Conservation (phyloP, 208 protist species). For the Leishmania mexicana region DNA sequence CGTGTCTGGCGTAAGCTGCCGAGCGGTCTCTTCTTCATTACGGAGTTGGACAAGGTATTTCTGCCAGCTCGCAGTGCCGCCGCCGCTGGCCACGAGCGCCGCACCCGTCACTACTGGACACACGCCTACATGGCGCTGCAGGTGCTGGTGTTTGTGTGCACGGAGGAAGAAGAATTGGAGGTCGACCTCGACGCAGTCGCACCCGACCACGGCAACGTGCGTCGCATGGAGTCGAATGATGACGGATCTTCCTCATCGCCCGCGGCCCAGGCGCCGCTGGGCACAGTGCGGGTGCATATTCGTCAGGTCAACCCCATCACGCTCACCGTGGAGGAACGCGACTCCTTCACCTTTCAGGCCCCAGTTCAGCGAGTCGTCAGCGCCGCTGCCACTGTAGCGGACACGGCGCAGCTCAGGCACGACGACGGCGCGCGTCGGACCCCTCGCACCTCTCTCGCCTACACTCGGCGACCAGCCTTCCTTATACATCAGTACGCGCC, state of each 20-base stretch:
- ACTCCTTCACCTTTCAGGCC: slow-evolving; percentile 39
- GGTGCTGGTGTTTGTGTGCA: slow-evolving; percentile 38
- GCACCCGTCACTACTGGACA: slow-evolving; percentile 22
- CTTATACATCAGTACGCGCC: slow-evolving; percentile 62
- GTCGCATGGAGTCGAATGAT: not conserved
- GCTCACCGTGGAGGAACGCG: slow-evolving; percentile 56
- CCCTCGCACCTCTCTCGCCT: slow-evolving; percentile 20
- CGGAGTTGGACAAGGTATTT: slow-evolving; percentile 55
- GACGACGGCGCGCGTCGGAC: not conserved
- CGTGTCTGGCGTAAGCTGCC: slow-evolving; percentile 79
- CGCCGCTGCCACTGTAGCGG: not conserved
- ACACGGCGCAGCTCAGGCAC: not conserved
- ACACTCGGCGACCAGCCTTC: slow-evolving; percentile 53
- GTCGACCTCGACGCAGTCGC: not conserved
- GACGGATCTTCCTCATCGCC: not conserved
- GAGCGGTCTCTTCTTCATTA: slow-evolving; percentile 61
- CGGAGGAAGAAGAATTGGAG: slow-evolving; percentile 23
- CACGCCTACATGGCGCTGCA: slow-evolving; percentile 33
- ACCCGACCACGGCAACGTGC: not conserved
- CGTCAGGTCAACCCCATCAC: slow-evolving; percentile 49
- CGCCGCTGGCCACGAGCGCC: slow-evolving; percentile 1
- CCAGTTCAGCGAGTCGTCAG: slow-evolving; percentile 21
- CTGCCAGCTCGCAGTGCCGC: not conserved
- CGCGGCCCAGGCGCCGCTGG: not conserved
- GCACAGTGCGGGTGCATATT: slow-evolving; percentile 47